These are phyloP conservation scores for Friedmanniomyces endolithicus DNA, from an alignment of 495 filamentous ascomycete genomes.

Conservation along the genomic window DNA sequence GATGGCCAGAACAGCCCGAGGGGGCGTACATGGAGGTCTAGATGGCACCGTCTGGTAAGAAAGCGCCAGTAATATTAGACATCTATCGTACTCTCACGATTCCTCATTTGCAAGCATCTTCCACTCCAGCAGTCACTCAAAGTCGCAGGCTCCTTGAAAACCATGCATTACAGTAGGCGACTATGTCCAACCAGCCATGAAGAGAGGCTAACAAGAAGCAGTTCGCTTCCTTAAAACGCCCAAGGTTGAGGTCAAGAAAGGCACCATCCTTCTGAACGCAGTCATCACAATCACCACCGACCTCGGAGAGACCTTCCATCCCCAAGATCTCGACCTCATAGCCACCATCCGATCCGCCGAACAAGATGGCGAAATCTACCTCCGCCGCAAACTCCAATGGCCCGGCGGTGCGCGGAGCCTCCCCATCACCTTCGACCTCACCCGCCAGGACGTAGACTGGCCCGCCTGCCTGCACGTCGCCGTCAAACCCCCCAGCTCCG, in stretches of 20 bases:
- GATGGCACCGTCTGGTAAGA: no score
- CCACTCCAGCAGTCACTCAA: background rate
- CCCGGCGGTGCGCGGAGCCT: constrained; percentile 40
- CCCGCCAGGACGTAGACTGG: constrained; percentile 13
- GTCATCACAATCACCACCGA: constrained; percentile 81
- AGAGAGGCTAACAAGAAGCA: background rate
- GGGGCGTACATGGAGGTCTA: no score
- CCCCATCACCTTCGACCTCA: constrained; percentile 27
- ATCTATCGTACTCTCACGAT: no score
- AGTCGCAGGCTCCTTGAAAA: background rate
- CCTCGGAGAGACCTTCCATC: constrained; percentile 74
- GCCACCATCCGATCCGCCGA: constrained; percentile 34
- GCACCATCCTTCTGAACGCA: constrained; percentile 26
- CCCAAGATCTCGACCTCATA: constrained; percentile 45
- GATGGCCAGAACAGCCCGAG: no score
- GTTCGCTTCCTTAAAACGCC: constrained; percentile 24
- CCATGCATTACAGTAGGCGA: constrained; percentile 14
- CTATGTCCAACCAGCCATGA: background rate
- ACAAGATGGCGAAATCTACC: constrained; percentile 29
- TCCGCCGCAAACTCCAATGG: constrained; percentile 41
- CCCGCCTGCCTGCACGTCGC: constrained; percentile 27
- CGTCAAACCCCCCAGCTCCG: constrained; percentile 10
- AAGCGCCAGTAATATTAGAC: no score
- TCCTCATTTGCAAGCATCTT: no score
- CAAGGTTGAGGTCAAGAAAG: constrained; percentile 8